phyloP scores from a whole-genome alignment of 2,329 filamentous ascomycete genomes.

The Ustulina deusta region DNA sequence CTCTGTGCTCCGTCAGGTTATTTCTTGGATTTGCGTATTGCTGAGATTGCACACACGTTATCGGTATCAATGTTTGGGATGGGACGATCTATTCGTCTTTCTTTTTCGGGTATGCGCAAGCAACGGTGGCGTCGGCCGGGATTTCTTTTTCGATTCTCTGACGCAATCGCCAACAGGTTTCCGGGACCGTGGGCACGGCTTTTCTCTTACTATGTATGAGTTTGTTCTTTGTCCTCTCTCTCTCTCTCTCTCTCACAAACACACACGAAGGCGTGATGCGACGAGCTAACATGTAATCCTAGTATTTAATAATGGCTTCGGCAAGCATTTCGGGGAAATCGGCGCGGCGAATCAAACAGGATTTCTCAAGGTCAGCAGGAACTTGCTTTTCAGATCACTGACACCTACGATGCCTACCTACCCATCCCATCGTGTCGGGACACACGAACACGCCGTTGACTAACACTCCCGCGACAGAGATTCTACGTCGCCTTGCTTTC shows the following conservation, averaged over 20 bases:
- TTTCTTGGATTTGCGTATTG: constrained; percentile 48
- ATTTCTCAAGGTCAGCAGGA: constrained; percentile 45
- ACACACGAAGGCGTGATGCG: background rate
- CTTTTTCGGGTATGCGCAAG: constrained; percentile 47
- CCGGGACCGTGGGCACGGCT: constrained; percentile 45
- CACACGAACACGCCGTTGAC: background rate
- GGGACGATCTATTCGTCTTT: constrained; percentile 54
- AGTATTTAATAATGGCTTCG: constrained; percentile 47
- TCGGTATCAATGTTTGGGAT: constrained; percentile 49
- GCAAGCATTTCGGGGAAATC: constrained; percentile 47
- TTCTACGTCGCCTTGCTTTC: constrained; percentile 52
- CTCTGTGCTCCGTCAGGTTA: constrained; percentile 33
- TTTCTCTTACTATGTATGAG: constrained; percentile 36
- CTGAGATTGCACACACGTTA: constrained; percentile 49
- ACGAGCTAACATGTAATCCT: constrained; percentile 28
- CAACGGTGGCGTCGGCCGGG: background rate
- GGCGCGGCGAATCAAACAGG: constrained; percentile 33
- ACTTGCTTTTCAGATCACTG: background rate
- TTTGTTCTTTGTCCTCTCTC: background rate
- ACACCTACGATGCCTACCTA: background rate
- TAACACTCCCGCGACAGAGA: constrained; percentile 41
- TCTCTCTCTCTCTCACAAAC: too few species aligned
- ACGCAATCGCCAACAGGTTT: constrained; percentile 37
- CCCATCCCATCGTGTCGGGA: background rate
- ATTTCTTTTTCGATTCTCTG: background rate